Evolutionary conservation across 208 protist genomes (phyloP), one percentile per base, ranked within the genome.

Genomic region (Trypanosoma lewisi): DNA sequence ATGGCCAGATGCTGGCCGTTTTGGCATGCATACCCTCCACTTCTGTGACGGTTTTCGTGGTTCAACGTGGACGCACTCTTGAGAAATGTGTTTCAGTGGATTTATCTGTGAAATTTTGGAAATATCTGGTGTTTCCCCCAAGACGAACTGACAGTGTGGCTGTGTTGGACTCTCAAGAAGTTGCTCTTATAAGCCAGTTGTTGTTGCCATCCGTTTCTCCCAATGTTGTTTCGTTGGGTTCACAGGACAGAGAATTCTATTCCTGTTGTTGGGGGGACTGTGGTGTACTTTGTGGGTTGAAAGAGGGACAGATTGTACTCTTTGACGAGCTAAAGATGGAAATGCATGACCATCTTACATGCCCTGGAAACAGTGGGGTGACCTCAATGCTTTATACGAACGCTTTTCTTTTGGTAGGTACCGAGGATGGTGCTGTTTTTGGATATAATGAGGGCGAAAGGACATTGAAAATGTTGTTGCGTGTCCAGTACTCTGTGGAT

Each of bases 1-100:
- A 70, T 39, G 85, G 67, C 12, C 63, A 72, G n/a, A 56, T 78
- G 23, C 53, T 95, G 21, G 85, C 78, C 52, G 70, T 91, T 12
- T 63, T 91, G 14, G 63, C 58, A 19, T 77, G 67, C 17, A 71
- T 78, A 0, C 80, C 83, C 25, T 56, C 28, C 9, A 47, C 52
- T 27, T 51, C 34, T 33, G 79, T 91, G 9, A 72, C 56, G 8
- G 41, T 91, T 19, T 81, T 82, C 23, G 58, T 31, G 14, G 52
- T 60, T 27, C 52, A 71, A 21, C 42, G 57, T 30, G 55, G 63
- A 12, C 55, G 63, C 11, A 63, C 36, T 12, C 45, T 73, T n/a
- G 33, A 67, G 27, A 67, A 57, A 44, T 57, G 39, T 39, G n/a
- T 39, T 9, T 53, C 52, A 16, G 37, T 67, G 5, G 42, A 44